These are phyloP conservation scores for Myxozyma kluyveri DNA, from an alignment of 805 yeast species.

Conservation along the genomic window DNA sequence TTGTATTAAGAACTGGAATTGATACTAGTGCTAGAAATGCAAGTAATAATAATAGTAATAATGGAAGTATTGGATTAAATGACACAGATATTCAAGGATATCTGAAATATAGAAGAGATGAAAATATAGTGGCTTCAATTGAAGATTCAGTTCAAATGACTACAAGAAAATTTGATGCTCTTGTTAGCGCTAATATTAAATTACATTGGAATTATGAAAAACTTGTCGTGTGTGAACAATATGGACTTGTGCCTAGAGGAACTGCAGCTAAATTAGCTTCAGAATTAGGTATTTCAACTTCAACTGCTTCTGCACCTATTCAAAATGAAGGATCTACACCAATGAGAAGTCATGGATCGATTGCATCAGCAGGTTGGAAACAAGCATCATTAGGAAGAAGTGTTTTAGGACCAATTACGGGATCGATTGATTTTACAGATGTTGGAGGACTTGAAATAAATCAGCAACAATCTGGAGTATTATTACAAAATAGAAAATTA, in stretches of 20 bases:
- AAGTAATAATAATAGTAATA: constrained; percentile 7
- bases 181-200: constrained; percentile 66
- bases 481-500: constrained; percentile 35
- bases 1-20: constrained; percentile 38
- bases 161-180: constrained; percentile 76
- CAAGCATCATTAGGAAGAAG: constrained; percentile 37
- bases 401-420: constrained; percentile 39
- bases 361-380: constrained; percentile 35
- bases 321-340: neutral
- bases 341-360: neutral
- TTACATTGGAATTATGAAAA: constrained; percentile 83
- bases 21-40: constrained; percentile 31
- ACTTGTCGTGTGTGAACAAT: constrained; percentile 66
- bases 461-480: constrained; percentile 15
- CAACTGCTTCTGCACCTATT: constrained; percentile 33
- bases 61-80: constrained; percentile 8
- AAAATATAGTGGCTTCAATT: constrained; percentile 74
- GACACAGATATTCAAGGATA: constrained; percentile 58
- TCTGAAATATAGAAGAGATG: constrained; percentile 70
- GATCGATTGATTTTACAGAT: constrained; percentile 35
- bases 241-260: constrained; percentile 51
- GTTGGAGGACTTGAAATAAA: constrained; percentile 27
- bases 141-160: constrained; percentile 74
- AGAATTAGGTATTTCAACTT: constrained; percentile 27
- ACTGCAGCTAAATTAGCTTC: constrained; percentile 19